phyloP scores from a whole-genome alignment of 1,284 basidiomycete genomes.

The Sanghuangporus weigelae region DNA sequence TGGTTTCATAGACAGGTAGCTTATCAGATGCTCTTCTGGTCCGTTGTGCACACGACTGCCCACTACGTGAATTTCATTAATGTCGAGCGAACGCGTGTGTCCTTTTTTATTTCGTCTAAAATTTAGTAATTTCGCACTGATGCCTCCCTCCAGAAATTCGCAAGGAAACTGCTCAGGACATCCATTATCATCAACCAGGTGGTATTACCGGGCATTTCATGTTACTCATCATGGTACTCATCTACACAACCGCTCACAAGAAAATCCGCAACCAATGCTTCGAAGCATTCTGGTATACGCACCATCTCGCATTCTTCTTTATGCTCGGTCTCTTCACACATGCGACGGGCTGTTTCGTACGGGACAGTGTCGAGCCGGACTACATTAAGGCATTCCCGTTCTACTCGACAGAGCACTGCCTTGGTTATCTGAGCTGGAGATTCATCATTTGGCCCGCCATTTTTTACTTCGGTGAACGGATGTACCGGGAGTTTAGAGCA shows the following conservation, averaged over 20 bases:
- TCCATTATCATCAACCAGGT: conserved; percentile 82
- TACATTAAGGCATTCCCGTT: conserved; percentile 70
- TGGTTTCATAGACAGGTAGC: conserved; percentile 92
- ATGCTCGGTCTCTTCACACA: conserved; percentile 85
- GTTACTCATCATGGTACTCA: conserved; percentile 83
- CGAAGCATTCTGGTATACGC: conserved; percentile 92
- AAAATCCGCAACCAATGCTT: conserved; percentile 83
- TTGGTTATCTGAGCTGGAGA: conserved; percentile 84
- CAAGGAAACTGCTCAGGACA: conserved; percentile 64
- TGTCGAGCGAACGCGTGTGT: conserved; percentile 72
- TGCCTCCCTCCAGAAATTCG: conserved; percentile 60
- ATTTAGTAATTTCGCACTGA: background rate
- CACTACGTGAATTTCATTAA: conserved; percentile 92
- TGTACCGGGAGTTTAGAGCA: conserved; percentile 75
- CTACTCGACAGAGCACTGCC: conserved; percentile 75
- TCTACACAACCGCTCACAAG: conserved; percentile 80
- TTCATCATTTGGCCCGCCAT: conserved; percentile 85
- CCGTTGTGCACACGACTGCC: conserved; percentile 82
- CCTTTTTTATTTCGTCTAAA: background rate
- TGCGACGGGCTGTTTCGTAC: conserved; percentile 90
- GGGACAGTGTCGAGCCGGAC: conserved; percentile 68
- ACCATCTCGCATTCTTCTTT: conserved; percentile 89
- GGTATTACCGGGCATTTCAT: conserved; percentile 88
- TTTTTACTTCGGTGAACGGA: conserved; percentile 78
- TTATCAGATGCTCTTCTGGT: conserved; percentile 85